Evolutionary conservation across 208 protist genomes (phyloP).

Genomic region (Leishmania tarentolae): DNA sequence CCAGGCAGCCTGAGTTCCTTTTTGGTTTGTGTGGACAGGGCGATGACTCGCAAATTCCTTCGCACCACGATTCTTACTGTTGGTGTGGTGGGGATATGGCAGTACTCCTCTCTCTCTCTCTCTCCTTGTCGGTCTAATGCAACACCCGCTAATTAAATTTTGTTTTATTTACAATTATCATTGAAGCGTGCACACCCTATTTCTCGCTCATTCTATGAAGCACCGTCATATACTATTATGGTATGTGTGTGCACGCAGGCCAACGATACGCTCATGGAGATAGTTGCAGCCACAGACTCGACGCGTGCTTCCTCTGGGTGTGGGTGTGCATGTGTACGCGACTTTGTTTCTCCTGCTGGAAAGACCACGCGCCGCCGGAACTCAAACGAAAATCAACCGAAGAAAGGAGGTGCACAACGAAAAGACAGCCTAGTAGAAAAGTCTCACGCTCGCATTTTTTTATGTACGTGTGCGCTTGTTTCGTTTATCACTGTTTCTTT

Average conservation of each 20-base stretch:
- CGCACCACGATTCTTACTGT: background rate
- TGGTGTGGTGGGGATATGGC: background rate
- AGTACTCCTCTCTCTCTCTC: background rate
- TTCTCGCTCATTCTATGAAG: conserved; percentile 2
- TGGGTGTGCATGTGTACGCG: background rate
- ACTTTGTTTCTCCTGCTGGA: conserved; percentile 2
- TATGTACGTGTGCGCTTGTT: background rate
- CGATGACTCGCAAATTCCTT: background rate
- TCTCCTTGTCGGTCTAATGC: background rate
- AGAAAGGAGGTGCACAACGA: background rate
- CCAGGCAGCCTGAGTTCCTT: background rate
- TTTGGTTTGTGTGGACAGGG: background rate
- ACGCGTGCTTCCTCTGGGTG: background rate
- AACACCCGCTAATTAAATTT: background rate
- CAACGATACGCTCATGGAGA: background rate
- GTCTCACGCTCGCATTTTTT: background rate
- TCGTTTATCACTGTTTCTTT: conserved; percentile 6
- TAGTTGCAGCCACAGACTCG: background rate
- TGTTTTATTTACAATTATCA: conserved; percentile 7
- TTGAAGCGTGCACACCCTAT: background rate
- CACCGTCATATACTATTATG: background rate
- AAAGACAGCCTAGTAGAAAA: background rate
- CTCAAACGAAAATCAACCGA: background rate
- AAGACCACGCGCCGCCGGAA: background rate
- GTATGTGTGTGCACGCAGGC: background rate